Evolutionary conservation across 2,329 filamentous ascomycete species (phyloP).

Genomic region (Trichothecium roseum): DNA sequence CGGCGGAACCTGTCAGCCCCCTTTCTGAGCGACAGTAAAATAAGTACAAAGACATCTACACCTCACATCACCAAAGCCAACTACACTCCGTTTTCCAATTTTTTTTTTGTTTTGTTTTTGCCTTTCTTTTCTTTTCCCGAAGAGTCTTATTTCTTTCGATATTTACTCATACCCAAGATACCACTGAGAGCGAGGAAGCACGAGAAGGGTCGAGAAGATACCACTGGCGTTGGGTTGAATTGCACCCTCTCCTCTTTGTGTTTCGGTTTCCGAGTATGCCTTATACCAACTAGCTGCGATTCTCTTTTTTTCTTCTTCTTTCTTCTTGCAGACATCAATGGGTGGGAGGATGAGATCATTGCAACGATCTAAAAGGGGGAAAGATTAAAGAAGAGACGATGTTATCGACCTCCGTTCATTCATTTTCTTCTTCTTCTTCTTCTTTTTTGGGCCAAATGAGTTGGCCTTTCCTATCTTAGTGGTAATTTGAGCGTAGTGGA

Average conservation of each 20-base stretch:
- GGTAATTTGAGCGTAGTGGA: too few species aligned
- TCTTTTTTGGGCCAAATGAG: too few species aligned
- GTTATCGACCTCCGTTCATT: background rate
- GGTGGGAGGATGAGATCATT: too few species aligned
- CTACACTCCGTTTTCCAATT: slow-evolving; percentile 9
- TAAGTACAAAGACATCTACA: slow-evolving; percentile 2
- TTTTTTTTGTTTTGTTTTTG: slow-evolving; percentile 5
- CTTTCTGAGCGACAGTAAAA: background rate
- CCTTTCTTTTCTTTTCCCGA: slow-evolving; percentile 8
- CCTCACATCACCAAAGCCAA: slow-evolving; percentile 7
- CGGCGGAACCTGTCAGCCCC: background rate
- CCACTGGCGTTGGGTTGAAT: slow-evolving; percentile 1
- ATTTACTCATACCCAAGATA: slow-evolving; percentile 14
- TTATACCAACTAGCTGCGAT: background rate
- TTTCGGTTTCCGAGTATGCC: slow-evolving; percentile 4
- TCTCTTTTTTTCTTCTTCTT: background rate
- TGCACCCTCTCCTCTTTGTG: slow-evolving; percentile 4
- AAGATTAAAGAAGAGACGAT: too few species aligned
- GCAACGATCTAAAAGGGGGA: too few species aligned
- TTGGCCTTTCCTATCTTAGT: too few species aligned
- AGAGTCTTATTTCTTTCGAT: slow-evolving; percentile 3
- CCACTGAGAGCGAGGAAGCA: slow-evolving; percentile 17
- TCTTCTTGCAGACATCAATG: slow-evolving; percentile 2
- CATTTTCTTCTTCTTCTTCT: background rate
- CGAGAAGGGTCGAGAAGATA: slow-evolving; percentile 3